Conservation (phyloP, 2,329 filamentous ascomycete genomes). For the Sclerotinia borealis region DNA sequence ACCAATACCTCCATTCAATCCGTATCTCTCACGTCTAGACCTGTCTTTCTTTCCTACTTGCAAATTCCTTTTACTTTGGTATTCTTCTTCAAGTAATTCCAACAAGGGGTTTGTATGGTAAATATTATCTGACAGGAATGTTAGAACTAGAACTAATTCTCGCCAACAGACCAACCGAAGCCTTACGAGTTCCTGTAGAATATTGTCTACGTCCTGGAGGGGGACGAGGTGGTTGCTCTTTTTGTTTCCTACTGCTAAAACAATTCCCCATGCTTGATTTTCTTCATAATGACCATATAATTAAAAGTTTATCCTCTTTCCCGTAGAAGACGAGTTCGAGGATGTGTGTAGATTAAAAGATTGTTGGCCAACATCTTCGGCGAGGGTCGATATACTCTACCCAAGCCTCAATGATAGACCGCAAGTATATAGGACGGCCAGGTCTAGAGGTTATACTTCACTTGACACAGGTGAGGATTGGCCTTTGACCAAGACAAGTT, state of each 20-base stretch:
- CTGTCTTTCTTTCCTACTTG: neutral
- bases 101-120: neutral
- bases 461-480: neutral
- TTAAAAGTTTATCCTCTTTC: neutral
- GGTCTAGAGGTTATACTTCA: neutral
- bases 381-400: neutral
- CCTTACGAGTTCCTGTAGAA: neutral
- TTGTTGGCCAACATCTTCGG: neutral
- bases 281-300: slow-evolving; percentile 3
- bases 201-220: neutral
- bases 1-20: neutral
- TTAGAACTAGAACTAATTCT: neutral
- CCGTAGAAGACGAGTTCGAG: neutral
- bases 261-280: slow-evolving; percentile 9
- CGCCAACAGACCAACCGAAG: neutral
- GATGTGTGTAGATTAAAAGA: slow-evolving; percentile 2
- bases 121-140: neutral
- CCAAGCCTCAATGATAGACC: slow-evolving; percentile 3
- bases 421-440: neutral
- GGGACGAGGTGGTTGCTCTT: neutral
- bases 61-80: neutral
- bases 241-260: slow-evolving; percentile 5
- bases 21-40: neutral
- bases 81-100: neutral
- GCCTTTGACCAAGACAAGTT: neutral